Evolutionary conservation across 257 asterid genomes (phyloP), one percentile per base, ranked within the genome.

Genomic region (Rauvolfia tetraphylla): DNA sequence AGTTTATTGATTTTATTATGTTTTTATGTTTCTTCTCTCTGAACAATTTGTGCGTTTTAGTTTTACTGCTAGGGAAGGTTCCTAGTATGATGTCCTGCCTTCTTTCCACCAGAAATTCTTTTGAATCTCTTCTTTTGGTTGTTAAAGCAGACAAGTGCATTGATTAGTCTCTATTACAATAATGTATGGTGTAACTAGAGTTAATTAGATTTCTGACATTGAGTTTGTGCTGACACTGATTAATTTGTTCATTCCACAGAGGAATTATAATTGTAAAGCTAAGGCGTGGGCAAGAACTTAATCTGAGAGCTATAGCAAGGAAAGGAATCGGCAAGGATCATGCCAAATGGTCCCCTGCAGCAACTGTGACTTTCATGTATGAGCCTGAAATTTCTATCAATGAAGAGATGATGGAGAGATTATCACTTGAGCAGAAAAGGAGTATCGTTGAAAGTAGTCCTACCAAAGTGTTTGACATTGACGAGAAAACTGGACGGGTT

Each of bases 341-440:
- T 70, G 99, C 99, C 6, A 95, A 95, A 82, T 95, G 98, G 98
- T 93, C 98, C 0, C 99, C 99, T 84, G 99, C 99, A 31, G 98
- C 99, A 72, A 95, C 99, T 54, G 99, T 93, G 72, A 90, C 97
- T 68, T 95, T 95, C 86, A 95, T 95, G 98, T 93, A 93, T 80
- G 97, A 95, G 67, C 99, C 99, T 49, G 98, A 91, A 7, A 93
- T 95, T 73, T 87, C 82, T 56, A 93, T 95, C 86, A 91, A 95
- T 72, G 99, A 95, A 80, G 98, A 91, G 78, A 42, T 91, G 90
- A 90, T 95, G 97, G 98, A 90, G 77, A 84, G 84, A 63, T 79
- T 95, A 76, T 69, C 92, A 38, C 83, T 85, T 31, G 87, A 90
- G 39, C 89, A 95, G 84, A 95, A 85, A 80, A 74, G 41, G 59